Percentiles rank a stretch among this genome's conserved stretches.
These are phyloP conservation scores for Leccinellum luteum DNA, from an alignment of 768 basidiomycete species.

Conservation along the genomic window DNA sequence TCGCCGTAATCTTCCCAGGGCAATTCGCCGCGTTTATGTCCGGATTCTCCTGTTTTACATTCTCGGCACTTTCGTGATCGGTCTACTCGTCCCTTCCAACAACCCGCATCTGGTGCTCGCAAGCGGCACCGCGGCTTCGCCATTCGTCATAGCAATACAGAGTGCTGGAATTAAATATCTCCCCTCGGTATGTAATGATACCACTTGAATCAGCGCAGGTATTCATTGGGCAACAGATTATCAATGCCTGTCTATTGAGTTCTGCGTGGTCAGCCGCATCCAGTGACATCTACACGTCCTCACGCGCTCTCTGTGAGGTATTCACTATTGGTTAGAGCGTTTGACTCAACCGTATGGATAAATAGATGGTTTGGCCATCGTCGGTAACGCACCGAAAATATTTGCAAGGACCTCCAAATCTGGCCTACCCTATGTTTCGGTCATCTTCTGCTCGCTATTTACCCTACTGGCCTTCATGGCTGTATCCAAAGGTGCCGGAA, in stretches of 20 bases:
- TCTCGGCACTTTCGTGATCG: not conserved
- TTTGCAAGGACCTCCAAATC: slow-evolving; percentile 66
- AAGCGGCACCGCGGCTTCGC: not conserved
- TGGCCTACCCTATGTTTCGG: slow-evolving; percentile 75
- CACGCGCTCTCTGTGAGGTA: slow-evolving; percentile 75
- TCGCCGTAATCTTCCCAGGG: not conserved
- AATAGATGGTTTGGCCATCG: slow-evolving; percentile 73
- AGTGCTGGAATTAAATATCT: not conserved
- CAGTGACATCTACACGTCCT: slow-evolving; percentile 43
- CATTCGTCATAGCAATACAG: not conserved
- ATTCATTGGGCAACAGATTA: not conserved
- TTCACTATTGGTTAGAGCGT: not conserved
- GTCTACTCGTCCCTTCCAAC: not conserved
- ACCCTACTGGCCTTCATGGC: slow-evolving; percentile 79
- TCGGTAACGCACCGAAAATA: slow-evolving; percentile 79
- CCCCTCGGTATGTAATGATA: not conserved
- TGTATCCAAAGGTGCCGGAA: slow-evolving; percentile 58
- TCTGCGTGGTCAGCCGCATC: not conserved
- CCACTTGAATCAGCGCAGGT: not conserved
- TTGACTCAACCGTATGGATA: slow-evolving; percentile 1
- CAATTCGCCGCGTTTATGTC: not conserved
- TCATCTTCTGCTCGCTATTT: slow-evolving; percentile 71
- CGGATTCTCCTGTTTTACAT: not conserved
- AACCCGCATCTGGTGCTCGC: not conserved
- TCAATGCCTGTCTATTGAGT: not conserved